phyloP scores from a whole-genome alignment of 140 eudicot species.

The Erigeron philadelphicus region DNA sequence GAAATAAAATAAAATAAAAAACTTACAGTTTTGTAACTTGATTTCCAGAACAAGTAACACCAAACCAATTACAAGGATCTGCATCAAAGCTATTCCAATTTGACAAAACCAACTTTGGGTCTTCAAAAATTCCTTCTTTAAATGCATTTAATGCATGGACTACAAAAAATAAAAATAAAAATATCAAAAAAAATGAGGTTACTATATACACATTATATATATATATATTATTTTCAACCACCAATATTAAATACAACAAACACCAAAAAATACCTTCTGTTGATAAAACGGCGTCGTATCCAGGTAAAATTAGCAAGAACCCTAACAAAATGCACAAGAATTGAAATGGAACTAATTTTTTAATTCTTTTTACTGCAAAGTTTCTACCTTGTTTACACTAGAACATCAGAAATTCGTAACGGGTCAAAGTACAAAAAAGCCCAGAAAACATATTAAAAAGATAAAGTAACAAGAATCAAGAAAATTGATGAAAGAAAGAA shows the following conservation, averaged over 20 bases:
- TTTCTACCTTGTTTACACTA: not conserved
- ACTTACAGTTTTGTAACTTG: conserved; percentile 82
- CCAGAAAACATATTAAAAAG: conserved; percentile 12
- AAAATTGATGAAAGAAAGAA: conserved; percentile 20
- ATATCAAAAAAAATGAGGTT: conserved; percentile 11
- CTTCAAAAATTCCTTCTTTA: conserved; percentile 79
- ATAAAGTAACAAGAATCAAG: conserved; percentile 19
- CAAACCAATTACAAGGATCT: conserved; percentile 79
- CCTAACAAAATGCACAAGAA: conserved; percentile 44
- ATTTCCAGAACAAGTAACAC: conserved; percentile 68
- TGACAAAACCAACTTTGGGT: conserved; percentile 66
- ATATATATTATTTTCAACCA: not conserved
- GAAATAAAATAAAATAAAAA: not conserved
- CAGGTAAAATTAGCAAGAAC: conserved; percentile 25
- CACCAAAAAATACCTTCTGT: conserved; percentile 45
- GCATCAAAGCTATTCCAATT: conserved; percentile 73
- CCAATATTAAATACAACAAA: not conserved
- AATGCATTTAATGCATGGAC: conserved; percentile 66
- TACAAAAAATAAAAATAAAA: conserved; percentile 25
- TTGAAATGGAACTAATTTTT: conserved; percentile 33
- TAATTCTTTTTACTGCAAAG: conserved; percentile 39
- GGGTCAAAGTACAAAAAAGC: conserved; percentile 21
- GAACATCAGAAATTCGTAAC: not conserved
- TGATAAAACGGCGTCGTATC: conserved; percentile 42
- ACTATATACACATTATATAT: conserved; percentile 13